Evolutionary conservation across 352 stramenopile genomes (phyloP), one percentile per base, ranked within the genome.

Genomic region (Peronospora belbahrii): DNA sequence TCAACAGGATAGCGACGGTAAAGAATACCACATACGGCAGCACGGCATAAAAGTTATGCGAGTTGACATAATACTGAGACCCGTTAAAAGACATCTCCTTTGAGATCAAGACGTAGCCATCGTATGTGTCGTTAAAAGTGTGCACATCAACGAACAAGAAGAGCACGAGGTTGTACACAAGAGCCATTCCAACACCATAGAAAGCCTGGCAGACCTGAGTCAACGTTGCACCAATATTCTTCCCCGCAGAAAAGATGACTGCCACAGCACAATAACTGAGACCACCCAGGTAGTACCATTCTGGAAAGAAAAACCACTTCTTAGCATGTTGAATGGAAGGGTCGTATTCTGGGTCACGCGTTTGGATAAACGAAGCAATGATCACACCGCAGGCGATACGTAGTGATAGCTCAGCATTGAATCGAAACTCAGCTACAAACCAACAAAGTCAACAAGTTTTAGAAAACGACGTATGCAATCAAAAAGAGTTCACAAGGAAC

Each of bases 11-110:
- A 10, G 53, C 65, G 7, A 86, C 59, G 0, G 73, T 90, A 60
- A 87, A 90, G 9, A 80, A 43, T 36, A 88, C 75, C 31, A 91
- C 81, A 64, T 72, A 88, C 7, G 79, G 79, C 28, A 91, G 42
- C 7, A 85, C 54, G 4, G 62, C 51, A 47, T 75, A 87, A 37
- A 91, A 91, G 57, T 87, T 87, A 65, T 76, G 64, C 19, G 54
- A 43, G 59, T 90, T 82, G 20, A 90, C 64, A 30, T 60, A 83
- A 58, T 90, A 90, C n/a, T 71, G 32, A 14, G 36, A 77, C 19
- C 58, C 63, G 19, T 53, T 77, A 35, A 88, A 85, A 0, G 70
- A 15, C 0, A 33, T 4, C 10, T 15, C 10, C 27, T 33, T 14
- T 8, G n/a, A 8, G 50, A 90, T 82, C 23, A 73, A 19, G 39